These are phyloP conservation scores for Breynia disticha DNA, from an alignment of 441 rosid genomes.

Conservation along the genomic window DNA sequence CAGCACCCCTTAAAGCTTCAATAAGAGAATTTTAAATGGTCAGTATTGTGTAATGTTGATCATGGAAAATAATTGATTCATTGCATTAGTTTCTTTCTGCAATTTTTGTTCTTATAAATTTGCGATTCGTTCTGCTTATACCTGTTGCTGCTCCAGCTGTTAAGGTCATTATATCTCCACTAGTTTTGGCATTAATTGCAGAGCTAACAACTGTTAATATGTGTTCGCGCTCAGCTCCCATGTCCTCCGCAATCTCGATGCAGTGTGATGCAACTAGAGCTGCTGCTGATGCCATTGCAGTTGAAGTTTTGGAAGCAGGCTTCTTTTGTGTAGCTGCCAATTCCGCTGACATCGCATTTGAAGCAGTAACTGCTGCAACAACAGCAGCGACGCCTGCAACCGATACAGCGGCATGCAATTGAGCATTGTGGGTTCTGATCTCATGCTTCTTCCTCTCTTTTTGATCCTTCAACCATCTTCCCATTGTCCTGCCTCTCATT, in stretches of 20 bases:
- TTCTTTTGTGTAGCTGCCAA: constrained; percentile 21
- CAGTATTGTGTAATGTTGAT: constrained; percentile 5
- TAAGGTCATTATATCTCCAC: constrained; percentile 84
- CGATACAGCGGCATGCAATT: constrained; percentile 79
- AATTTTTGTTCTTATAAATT: not conserved
- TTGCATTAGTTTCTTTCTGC: not conserved
- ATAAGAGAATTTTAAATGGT: constrained; percentile 7
- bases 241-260: constrained; percentile 86
- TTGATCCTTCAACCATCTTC: constrained; percentile 85
- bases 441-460: constrained; percentile 91
- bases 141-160: constrained; percentile 99
- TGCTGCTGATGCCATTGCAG: constrained; percentile 79
- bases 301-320: constrained; percentile 29
- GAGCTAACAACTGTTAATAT: constrained; percentile 59
- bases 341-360: constrained; percentile 39
- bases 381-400: constrained; percentile 95
- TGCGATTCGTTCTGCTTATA: constrained; percentile 11
- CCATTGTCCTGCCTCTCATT: constrained; percentile 62
- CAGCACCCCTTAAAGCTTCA: constrained; percentile 77
- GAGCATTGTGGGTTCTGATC: constrained; percentile 68
- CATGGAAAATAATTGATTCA: not conserved
- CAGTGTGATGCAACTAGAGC: constrained; percentile 85
- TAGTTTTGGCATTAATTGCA: constrained; percentile 66
- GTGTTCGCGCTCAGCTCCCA: constrained; percentile 82
- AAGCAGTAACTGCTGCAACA: constrained; percentile 62